Evolutionary conservation across 495 filamentous ascomycete genomes (phyloP).

Genomic region (Talaromyces trachyspermus): DNA sequence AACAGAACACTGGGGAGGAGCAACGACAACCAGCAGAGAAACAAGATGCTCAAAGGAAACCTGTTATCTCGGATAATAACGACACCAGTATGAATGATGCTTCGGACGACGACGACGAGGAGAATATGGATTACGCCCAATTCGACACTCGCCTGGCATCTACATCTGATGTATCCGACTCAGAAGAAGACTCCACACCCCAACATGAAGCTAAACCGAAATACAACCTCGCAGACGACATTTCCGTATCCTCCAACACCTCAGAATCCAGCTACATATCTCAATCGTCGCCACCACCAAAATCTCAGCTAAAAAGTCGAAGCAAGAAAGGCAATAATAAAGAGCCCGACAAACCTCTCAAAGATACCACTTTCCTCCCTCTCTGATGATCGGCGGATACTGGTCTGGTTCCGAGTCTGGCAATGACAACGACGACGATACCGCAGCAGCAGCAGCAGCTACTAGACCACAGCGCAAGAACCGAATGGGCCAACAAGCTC

Average conservation of each 20-base stretch:
- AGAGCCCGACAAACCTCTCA: constrained; percentile 25
- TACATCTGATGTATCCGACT: constrained; percentile 36
- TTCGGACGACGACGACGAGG: constrained; percentile 36
- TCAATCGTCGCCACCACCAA: constrained; percentile 31
- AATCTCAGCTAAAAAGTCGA: constrained; percentile 10
- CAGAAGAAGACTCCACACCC: constrained; percentile 31
- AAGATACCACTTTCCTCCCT: constrained; percentile 74
- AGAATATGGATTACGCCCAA: constrained; percentile 32
- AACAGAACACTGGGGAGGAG: constrained; percentile 10
- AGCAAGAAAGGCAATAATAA: constrained; percentile 21
- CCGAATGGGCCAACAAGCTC: constrained; percentile 78
- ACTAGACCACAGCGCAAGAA: constrained; percentile 56
- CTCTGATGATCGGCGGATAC: constrained; percentile 80
- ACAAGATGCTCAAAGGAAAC: constrained; percentile 12
- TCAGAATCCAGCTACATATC: constrained; percentile 19
- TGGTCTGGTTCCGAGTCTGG: constrained; percentile 80
- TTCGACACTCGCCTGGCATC: constrained; percentile 51
- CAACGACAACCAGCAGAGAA: constrained; percentile 9
- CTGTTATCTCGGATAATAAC: constrained; percentile 12
- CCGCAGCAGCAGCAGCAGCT: constrained; percentile 6
- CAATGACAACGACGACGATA: constrained; percentile 30
- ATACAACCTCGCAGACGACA: constrained; percentile 19
- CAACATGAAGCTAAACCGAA: constrained; percentile 8
- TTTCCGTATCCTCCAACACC: constrained; percentile 34
- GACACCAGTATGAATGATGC: constrained; percentile 15